Percentiles rank a stretch among this genome's conserved stretches.
Conservation (phyloP, 176 grass and related monocot species). For the Aegilops bicornis region DNA sequence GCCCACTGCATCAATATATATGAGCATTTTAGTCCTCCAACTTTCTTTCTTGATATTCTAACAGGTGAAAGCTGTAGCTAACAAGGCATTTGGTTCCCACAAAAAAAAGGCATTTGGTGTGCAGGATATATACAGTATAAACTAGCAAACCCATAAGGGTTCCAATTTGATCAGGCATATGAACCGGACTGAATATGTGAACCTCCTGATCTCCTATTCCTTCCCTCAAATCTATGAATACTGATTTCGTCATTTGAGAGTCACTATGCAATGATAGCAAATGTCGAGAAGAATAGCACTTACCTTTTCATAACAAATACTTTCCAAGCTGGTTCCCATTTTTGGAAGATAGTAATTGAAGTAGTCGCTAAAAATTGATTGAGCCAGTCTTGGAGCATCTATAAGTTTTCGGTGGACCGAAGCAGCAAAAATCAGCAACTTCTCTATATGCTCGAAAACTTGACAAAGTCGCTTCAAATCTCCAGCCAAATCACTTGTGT, state of each 20-base stretch:
- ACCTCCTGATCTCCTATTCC: neutral
- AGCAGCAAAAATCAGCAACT: slow-evolving; percentile 82
- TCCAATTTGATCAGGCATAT: neutral
- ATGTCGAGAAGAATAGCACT: slow-evolving; percentile 9
- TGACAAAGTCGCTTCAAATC: slow-evolving; percentile 79
- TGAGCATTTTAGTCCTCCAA: neutral
- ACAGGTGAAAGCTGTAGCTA: neutral
- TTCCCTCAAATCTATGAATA: neutral
- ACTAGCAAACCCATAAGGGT: neutral
- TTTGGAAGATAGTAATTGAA: slow-evolving; percentile 90
- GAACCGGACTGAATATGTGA: neutral
- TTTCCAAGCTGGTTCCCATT: slow-evolving; percentile 80
- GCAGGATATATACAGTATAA: neutral
- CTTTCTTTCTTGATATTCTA: slow-evolving; percentile 2
- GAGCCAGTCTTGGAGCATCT: slow-evolving; percentile 63
- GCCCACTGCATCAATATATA: neutral
- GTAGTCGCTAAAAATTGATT: slow-evolving; percentile 79
- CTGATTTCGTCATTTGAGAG: neutral
- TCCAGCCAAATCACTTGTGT: slow-evolving; percentile 73
- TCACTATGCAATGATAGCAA: neutral
- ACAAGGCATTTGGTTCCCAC: neutral
- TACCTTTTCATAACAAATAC: slow-evolving; percentile 91
- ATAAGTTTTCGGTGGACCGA: slow-evolving; percentile 71
- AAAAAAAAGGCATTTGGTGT: neutral
- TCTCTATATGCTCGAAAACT: slow-evolving; percentile 92